These are phyloP conservation scores for Ophiobolus disseminans DNA, from an alignment of 2,329 filamentous ascomycete species.

Conservation along the genomic window DNA sequence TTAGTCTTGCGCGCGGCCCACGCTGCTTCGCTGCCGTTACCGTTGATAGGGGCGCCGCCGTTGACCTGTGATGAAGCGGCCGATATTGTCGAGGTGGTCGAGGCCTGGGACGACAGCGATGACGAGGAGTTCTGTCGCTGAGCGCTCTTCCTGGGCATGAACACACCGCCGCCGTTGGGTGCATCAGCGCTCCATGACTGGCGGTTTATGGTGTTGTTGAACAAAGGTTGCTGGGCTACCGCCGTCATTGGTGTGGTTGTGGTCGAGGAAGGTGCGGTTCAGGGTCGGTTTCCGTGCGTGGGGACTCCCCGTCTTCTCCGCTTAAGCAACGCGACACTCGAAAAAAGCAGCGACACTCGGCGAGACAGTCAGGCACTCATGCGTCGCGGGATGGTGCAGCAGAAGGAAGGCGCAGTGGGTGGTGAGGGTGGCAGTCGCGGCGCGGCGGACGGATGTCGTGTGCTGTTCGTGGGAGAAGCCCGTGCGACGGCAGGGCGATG, in stretches of 20 bases:
- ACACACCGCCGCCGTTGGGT: constrained; percentile 74
- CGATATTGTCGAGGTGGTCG: constrained; percentile 71
- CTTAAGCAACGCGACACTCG: constrained; percentile 37
- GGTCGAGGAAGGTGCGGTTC: constrained; percentile 19
- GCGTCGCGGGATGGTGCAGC: constrained; percentile 25
- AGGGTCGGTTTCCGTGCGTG: constrained; percentile 34
- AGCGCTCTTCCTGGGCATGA: constrained; percentile 83
- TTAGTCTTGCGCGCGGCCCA: constrained; percentile 59
- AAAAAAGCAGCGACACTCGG: constrained; percentile 24
- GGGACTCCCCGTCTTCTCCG: constrained; percentile 34
- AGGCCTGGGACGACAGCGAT: constrained; percentile 70
- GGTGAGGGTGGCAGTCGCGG: constrained; percentile 14
- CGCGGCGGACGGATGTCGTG: constrained; percentile 38
- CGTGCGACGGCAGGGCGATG: constrained; percentile 40
- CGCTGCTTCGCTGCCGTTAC: constrained; percentile 33
- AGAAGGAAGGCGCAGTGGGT: constrained; percentile 18
- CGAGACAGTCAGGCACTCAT: constrained; percentile 35
- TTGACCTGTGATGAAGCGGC: constrained; percentile 68
- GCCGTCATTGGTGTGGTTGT: constrained; percentile 64
- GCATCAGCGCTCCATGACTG: constrained; percentile 69
- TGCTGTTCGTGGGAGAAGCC: constrained; percentile 43
- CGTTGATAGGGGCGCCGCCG: constrained; percentile 57
- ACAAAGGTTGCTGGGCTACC: constrained; percentile 69
- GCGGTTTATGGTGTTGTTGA: constrained; percentile 66
- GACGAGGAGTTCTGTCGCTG: constrained; percentile 92